These are phyloP conservation scores for Syzygium jambos DNA, from an alignment of 345 rosid genomes.

Conservation along the genomic window DNA sequence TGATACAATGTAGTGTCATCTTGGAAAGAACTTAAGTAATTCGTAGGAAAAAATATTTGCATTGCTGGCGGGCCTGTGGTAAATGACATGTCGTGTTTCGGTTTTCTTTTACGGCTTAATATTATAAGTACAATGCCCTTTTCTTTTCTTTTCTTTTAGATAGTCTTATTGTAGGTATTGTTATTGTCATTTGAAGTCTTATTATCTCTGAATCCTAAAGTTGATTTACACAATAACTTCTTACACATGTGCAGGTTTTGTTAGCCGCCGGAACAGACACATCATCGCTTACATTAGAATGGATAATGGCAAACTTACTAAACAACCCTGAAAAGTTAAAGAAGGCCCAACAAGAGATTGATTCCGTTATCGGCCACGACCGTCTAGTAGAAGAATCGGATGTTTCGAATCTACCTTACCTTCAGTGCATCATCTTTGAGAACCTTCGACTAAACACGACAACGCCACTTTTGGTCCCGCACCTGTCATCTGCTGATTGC, in stretches of 20 bases:
- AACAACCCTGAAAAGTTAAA: constrained; percentile 21
- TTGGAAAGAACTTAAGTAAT: too few species aligned
- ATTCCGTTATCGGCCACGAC: constrained; percentile 12
- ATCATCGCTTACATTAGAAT: constrained; percentile 26
- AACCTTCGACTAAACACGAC: constrained; percentile 32
- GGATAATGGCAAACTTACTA: constrained; percentile 37
- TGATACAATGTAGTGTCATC: too few species aligned
- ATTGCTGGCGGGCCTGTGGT: too few species aligned
- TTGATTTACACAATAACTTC: neutral
- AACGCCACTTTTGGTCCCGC: constrained; percentile 27
- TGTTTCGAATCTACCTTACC: constrained; percentile 20
- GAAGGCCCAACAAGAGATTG: constrained; percentile 28
- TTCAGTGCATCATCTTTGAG: constrained; percentile 28
- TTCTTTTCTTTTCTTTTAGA: neutral
- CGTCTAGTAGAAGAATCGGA: constrained; percentile 24
- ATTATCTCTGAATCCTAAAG: neutral
- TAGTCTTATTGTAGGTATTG: neutral
- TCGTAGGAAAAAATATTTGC: neutral
- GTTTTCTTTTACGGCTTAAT: neutral
- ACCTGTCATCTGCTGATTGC: constrained; percentile 25
- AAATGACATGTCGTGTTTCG: too few species aligned
- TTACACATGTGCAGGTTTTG: neutral
- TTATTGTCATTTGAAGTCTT: neutral
- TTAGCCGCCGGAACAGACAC: constrained; percentile 45
- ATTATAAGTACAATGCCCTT: neutral